A percentile compares a stretch with the other conserved stretches of the same genome.
phyloP scores from a whole-genome alignment of 306 rosid genomes.

The Trifolium subterraneum region DNA sequence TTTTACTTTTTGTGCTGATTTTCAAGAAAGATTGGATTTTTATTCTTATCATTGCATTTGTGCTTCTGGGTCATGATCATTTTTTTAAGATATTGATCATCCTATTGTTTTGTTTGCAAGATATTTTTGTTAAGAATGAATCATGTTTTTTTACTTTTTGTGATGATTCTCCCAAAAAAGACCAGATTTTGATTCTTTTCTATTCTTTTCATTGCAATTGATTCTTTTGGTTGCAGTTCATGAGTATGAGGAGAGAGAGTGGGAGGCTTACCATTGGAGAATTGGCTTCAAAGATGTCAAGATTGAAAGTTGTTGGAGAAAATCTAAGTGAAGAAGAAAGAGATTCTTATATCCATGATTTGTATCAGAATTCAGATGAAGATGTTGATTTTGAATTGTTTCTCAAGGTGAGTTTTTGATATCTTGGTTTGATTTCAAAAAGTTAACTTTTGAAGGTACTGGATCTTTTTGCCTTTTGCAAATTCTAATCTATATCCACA shows the following conservation, averaged over 20 bases:
- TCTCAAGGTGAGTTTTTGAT: constrained; percentile 67
- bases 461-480: constrained; percentile 38
- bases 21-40: background rate
- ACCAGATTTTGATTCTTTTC: background rate
- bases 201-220: background rate
- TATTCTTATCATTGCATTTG: background rate
- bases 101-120: background rate
- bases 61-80: constrained; percentile 10
- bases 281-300: constrained; percentile 87
- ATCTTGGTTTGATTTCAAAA: constrained; percentile 4
- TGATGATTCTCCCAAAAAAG: background rate
- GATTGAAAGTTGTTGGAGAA: constrained; percentile 83
- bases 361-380: constrained; percentile 67
- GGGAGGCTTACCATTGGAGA: constrained; percentile 73
- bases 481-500: constrained; percentile 18
- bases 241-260: constrained; percentile 61
- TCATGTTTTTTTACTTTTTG: background rate
- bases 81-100: background rate
- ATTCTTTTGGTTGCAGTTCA: constrained; percentile 12
- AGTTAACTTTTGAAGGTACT: constrained; percentile 12
- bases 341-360: constrained; percentile 71
- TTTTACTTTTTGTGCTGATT: background rate
- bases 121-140: background rate
- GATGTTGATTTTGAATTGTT: constrained; percentile 91
- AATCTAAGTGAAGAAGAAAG: constrained; percentile 88